Conservation (phyloP, 2,329 filamentous ascomycete genomes). For the Pestalotiopsis sp. region DNA sequence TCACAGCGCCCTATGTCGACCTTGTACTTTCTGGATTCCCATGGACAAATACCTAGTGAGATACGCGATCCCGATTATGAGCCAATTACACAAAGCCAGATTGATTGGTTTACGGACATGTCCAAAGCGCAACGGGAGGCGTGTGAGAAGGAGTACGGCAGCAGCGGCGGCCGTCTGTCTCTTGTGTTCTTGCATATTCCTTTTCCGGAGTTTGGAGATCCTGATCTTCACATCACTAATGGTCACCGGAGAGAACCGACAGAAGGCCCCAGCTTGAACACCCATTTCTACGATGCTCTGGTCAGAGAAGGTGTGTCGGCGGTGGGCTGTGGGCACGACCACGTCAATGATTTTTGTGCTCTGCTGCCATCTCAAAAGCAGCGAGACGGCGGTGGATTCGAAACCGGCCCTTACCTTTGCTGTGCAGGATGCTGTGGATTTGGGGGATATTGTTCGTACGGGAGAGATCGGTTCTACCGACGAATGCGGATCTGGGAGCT, state of each 20-base stretch:
- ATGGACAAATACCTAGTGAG: slow-evolving; percentile 29
- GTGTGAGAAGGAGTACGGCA: slow-evolving; percentile 16
- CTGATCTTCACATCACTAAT: slow-evolving; percentile 24
- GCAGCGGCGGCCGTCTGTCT: slow-evolving; percentile 24
- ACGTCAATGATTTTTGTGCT: slow-evolving; percentile 36
- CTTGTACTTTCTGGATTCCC: slow-evolving; percentile 32
- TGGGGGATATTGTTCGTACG: slow-evolving; percentile 33
- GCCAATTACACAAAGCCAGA: slow-evolving; percentile 32
- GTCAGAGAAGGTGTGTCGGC: slow-evolving; percentile 28
- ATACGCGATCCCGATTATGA: slow-evolving; percentile 29
- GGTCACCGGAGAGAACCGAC: slow-evolving; percentile 31
- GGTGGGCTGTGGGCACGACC: slow-evolving; percentile 34
- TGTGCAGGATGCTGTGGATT: slow-evolving; percentile 32
- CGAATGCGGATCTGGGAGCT: slow-evolving; percentile 32
- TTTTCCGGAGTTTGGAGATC: slow-evolving; percentile 30
- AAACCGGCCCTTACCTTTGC: slow-evolving; percentile 31
- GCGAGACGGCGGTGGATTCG: slow-evolving; percentile 21
- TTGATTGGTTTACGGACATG: slow-evolving; percentile 31
- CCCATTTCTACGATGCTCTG: slow-evolving; percentile 33
- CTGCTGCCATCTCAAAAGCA: slow-evolving; percentile 20
- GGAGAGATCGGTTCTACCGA: slow-evolving; percentile 28
- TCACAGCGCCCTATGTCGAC: slow-evolving; percentile 28
- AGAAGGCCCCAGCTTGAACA: slow-evolving; percentile 31
- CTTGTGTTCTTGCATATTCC: slow-evolving; percentile 32
- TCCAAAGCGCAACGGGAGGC: slow-evolving; percentile 27